Percentiles rank a stretch among this genome's conserved stretches.
These are phyloP conservation scores for Cutaneotrichosporon sp. DNA, from an alignment of 1,284 basidiomycete species.

Conservation along the genomic window DNA sequence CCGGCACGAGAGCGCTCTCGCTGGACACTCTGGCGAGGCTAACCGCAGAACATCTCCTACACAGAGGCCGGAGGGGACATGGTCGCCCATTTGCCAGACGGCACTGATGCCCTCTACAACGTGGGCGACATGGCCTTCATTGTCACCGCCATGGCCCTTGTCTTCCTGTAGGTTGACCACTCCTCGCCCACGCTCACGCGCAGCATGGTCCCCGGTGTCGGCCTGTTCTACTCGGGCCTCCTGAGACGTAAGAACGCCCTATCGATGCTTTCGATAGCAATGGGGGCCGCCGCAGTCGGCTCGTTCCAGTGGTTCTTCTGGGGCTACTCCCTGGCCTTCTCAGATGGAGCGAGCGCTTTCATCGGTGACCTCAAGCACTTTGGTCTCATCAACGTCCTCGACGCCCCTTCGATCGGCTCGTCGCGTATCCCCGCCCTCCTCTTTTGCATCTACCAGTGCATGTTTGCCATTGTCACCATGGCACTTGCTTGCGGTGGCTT, in stretches of 20 bases:
- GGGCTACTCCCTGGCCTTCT: slow-evolving; percentile 53
- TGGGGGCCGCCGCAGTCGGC: slow-evolving; percentile 69
- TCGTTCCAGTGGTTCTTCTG: slow-evolving; percentile 54
- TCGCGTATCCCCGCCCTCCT: slow-evolving; percentile 70
- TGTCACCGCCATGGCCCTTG: slow-evolving; percentile 16
- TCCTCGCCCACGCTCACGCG: slow-evolving; percentile 54
- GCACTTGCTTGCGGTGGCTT: slow-evolving; percentile 81
- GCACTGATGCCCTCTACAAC: slow-evolving; percentile 49
- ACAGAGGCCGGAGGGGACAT: slow-evolving; percentile 36
- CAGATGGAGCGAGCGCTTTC: slow-evolving; percentile 35
- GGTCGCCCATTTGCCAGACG: slow-evolving; percentile 46
- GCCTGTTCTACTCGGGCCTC: slow-evolving; percentile 74
- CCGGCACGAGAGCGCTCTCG: too few species aligned
- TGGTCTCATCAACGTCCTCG: slow-evolving; percentile 69
- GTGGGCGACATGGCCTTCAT: slow-evolving; percentile 56
- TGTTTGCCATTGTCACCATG: slow-evolving; percentile 54
- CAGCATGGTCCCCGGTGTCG: slow-evolving; percentile 83
- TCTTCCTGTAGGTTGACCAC: background rate
- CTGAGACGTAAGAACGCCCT: slow-evolving; percentile 83
- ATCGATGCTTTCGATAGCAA: slow-evolving; percentile 81
- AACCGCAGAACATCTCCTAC: slow-evolving; percentile 40
- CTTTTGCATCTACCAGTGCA: slow-evolving; percentile 67
- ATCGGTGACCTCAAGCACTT: slow-evolving; percentile 14
- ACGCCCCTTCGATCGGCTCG: slow-evolving; percentile 65
- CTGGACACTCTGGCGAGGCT: too few species aligned